Base-by-base conservation (phyloP, 1,284 basidiomycete genomes). In the Inonotus hispidus region DNA sequence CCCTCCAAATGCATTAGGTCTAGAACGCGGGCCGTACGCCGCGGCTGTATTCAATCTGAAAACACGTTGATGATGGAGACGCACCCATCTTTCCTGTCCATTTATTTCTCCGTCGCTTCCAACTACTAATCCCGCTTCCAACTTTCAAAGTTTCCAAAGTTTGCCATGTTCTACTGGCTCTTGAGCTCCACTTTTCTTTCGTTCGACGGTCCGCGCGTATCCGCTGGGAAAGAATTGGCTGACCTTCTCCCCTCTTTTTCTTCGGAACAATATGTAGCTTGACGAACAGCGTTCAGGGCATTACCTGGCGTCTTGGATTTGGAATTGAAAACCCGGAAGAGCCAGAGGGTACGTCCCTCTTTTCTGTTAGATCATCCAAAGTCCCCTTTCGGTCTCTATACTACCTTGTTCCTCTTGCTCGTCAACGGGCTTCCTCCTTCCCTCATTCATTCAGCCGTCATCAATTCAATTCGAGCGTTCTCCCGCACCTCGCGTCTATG, bases 231-330 rank as follows among this genome's bases (percentile, higher is more conserved):
- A 45, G 46, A 49, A 56, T 49, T 49, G 27, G 65, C 58, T 59
- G 60, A 56, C 39, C 29, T 32, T 43, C n/a, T 2, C 5, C 19
- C 25, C n/a, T 7, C 27, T 52, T 35, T 52, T 35, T 32, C n/a
- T 52, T 39, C n/a, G n/a, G 59, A 53, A n/a, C 41, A 53, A n/a
- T 38, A 56, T 63, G 2, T 62, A 82, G 80, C 64, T 64, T 79
- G 56, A 77, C 76, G 13, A 82, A 82, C 68, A 80, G 78, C 60
- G 72, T 82, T 3, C 78, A 82, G 70, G 83, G 83, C 53, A 79
- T 85, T 52, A 84, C 83, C 13, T 86, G 83, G 82, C 73, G 83
- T 58, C 75, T 86, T n/a, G 83, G 77, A 1, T 84, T 80, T 67
- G 83, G 83, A 2, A 73, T 84, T 53, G 72, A 80, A 55, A 71